phyloP scores from a whole-genome alignment of 495 filamentous ascomycete species.

The Annulohypoxylon nitens region DNA sequence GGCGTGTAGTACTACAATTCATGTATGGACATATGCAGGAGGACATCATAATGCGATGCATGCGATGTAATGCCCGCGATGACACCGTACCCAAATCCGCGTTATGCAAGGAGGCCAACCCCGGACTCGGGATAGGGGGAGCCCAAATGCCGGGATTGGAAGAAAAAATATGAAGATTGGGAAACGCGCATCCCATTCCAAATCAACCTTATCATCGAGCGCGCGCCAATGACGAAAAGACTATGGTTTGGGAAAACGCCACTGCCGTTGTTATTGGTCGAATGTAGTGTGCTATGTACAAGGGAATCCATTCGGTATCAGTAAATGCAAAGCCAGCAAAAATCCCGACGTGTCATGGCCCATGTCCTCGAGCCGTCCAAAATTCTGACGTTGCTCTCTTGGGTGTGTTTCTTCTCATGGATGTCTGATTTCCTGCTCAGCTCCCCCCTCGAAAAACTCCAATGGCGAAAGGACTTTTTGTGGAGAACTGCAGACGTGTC shows the following conservation, averaged over 20 bases:
- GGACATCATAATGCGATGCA: background rate
- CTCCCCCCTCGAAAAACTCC: constrained; percentile 15
- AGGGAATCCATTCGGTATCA: constrained; percentile 16
- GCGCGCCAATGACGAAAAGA: background rate
- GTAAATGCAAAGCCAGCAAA: constrained; percentile 2
- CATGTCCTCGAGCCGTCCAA: background rate
- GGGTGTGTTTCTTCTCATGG: background rate
- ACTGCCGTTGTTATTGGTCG: constrained; percentile 12
- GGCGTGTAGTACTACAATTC: background rate
- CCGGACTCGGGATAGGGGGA: constrained; percentile 10
- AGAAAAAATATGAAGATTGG: background rate
- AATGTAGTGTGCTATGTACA: constrained; percentile 11
- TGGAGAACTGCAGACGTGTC: constrained; percentile 17
- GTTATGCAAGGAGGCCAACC: constrained; percentile 4
- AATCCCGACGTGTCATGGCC: constrained; percentile 1
- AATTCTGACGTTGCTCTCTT: background rate
- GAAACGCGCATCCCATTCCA: background rate
- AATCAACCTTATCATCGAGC: background rate
- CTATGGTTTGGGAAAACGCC: background rate
- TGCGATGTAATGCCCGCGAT: constrained; percentile 4
- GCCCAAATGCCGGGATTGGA: background rate
- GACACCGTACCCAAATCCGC: background rate
- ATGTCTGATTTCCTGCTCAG: background rate
- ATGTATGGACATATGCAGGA: too few relatives aligned
- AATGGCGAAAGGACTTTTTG: constrained; percentile 29